These are phyloP conservation scores for Paxillus ammoniavirescens DNA, from an alignment of 768 basidiomycete genomes.

Conservation along the genomic window DNA sequence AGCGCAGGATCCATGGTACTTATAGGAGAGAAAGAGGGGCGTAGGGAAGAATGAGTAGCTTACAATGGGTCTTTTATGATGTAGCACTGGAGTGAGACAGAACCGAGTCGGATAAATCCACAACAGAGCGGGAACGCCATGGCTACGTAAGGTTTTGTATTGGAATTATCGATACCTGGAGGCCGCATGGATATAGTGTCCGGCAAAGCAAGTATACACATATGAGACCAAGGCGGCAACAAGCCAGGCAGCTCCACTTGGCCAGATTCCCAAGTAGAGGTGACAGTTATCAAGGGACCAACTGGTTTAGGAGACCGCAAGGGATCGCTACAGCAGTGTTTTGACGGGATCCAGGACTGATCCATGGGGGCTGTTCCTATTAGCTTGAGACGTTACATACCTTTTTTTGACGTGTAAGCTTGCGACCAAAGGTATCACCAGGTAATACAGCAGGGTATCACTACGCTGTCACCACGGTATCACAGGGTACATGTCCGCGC, in stretches of 20 bases:
- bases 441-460: background rate
- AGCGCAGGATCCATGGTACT: background rate
- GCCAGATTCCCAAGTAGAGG: background rate
- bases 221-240: conserved; percentile 4
- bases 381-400: too few species aligned
- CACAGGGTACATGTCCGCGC: too few species aligned
- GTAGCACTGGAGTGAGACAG: conserved; percentile 21
- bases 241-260: background rate
- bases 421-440: background rate
- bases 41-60: background rate
- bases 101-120: conserved; percentile 21
- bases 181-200: conserved; percentile 14
- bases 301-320: background rate
- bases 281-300: background rate
- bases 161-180: conserved; percentile 6
- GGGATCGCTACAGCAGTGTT: background rate
- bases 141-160: conserved; percentile 29
- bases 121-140: conserved; percentile 24
- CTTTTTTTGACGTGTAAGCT: background rate
- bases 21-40: background rate
- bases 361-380: too few species aligned
- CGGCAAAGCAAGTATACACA: background rate
- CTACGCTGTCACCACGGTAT: too few species aligned
- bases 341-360: too few species aligned
- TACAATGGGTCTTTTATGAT: conserved; percentile 28